Conservation (phyloP, 2,329 filamentous ascomycete species). For the Arthrobotrys conoides region DNA sequence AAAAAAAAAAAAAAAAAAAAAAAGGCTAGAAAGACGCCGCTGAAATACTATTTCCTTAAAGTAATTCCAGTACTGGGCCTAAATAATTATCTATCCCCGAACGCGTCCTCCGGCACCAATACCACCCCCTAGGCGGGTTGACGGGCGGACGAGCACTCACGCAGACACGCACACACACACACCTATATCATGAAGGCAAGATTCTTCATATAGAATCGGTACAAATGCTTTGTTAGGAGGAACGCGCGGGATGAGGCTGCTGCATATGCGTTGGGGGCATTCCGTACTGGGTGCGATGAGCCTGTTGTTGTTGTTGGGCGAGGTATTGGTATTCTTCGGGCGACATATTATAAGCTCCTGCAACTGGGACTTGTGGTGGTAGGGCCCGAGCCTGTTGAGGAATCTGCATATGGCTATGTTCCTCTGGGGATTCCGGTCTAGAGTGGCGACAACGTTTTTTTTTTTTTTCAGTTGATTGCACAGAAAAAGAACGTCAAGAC, state of each 20-base stretch:
- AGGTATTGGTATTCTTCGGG: constrained; percentile 79
- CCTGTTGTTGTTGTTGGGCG: constrained; percentile 79
- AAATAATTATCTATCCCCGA: not conserved
- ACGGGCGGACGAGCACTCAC: too few species aligned
- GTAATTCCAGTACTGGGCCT: constrained; percentile 14
- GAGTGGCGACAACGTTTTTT: not conserved
- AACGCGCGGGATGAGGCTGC: constrained; percentile 85
- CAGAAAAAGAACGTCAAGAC: not conserved
- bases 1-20: too few species aligned
- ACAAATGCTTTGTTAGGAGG: constrained; percentile 68
- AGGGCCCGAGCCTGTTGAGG: constrained; percentile 76
- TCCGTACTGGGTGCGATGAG: constrained; percentile 62
- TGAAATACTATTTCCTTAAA: constrained; percentile 11
- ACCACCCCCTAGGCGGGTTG: not conserved
- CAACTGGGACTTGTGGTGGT: constrained; percentile 73
- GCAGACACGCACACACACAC: not conserved
- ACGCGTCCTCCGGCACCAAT: not conserved
- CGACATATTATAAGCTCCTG: constrained; percentile 74
- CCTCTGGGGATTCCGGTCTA: constrained; percentile 90
- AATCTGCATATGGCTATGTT: constrained; percentile 82
- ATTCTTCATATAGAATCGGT: constrained; percentile 62
- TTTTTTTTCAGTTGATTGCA: not conserved
- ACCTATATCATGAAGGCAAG: constrained; percentile 25
- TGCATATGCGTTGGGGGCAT: constrained; percentile 87
- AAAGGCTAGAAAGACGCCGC: constrained; percentile 31